Base-by-base conservation (phyloP, 2,329 filamentous ascomycete genomes). In the Talaromyces verruculosus region DNA sequence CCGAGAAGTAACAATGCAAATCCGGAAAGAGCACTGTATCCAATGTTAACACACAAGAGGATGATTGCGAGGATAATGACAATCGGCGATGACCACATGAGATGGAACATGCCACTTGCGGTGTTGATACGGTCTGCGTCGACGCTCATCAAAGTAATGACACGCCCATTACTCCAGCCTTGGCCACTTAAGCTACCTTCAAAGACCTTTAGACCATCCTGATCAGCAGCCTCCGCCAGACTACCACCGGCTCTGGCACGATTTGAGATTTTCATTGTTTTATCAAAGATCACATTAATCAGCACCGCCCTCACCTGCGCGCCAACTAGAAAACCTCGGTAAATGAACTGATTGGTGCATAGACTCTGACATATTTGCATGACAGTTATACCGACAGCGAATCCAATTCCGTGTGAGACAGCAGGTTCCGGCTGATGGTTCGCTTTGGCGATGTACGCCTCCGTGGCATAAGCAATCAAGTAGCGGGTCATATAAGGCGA, bases 71-170 rank as follows among this genome's bases (percentile, higher is more conserved):
- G 83, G 60, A 95, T 51, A 17, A 51, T 75, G 66, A 93, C 89
- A 28, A 89, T 84, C 45, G 94, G 93, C 0, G 92, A 87, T 1
- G 91, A 92, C 95, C 95, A 99, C 25, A 91, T 83, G 81, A 97
- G 86, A 76, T 99, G 95, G 78, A 97, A 94, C 77, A 97, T 85
- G 49, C 91, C 92, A 45, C 87, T 92, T 1, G 93, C 93, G 74
- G 93, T 90, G 72, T 98, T 93, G 67, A 99, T 84, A 70, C 94
- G 92, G 77, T 96, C 96, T 0, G 93, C 96, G 75, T 98, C 94
- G 53, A 95, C 92, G 68, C 92, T 94, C 93, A 98, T 97, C 71
- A 98, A 76, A 71, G 96, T 96, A 74, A 95, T 88, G 62, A 98
- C 92, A 68, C 92, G 88, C 25, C 95, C 95, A 72, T 97, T 98